phyloP scores from a whole-genome alignment of 1,284 basidiomycete species.

The Hemileia vastatrix region DNA sequence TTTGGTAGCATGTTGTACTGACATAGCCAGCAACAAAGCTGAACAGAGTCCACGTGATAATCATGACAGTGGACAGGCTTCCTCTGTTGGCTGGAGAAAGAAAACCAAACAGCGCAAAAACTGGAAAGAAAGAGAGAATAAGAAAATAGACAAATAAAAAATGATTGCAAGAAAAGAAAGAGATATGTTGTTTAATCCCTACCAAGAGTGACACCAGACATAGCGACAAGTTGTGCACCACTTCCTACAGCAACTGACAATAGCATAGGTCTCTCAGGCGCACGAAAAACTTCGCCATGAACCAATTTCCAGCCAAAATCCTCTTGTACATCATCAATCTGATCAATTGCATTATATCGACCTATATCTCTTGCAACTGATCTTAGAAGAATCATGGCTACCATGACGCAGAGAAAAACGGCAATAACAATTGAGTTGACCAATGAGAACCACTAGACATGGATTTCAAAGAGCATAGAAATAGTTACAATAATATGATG shows the following conservation, averaged over 20 bases:
- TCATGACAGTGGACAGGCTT: conserved; percentile 87
- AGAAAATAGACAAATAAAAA: background rate
- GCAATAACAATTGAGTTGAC: conserved; percentile 87
- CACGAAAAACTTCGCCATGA: conserved; percentile 89
- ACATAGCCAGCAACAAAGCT: conserved; percentile 67
- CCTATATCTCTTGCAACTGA: conserved; percentile 84
- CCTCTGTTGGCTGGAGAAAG: conserved; percentile 91
- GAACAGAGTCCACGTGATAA: conserved; percentile 71
- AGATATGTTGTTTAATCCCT: no score
- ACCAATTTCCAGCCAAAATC: conserved; percentile 98
- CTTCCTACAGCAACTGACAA: conserved; percentile 81
- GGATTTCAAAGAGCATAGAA: conserved; percentile 49
- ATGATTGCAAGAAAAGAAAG: background rate
- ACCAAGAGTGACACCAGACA: conserved; percentile 72
- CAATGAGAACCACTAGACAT: conserved; percentile 68
- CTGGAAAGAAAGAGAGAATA: conserved; percentile 43
- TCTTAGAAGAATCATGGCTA: conserved; percentile 76
- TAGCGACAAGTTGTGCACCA: conserved; percentile 76
- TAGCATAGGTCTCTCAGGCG: conserved; percentile 66
- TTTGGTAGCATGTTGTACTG: conserved; percentile 71
- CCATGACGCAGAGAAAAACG: conserved; percentile 68
- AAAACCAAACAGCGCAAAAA: conserved; percentile 96
- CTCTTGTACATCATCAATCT: conserved; percentile 90
- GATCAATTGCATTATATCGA: conserved; percentile 90
- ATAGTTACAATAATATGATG: no score